Conservation (phyloP, 2,329 filamentous ascomycete genomes). For the Ceratocystis huliohia region DNA sequence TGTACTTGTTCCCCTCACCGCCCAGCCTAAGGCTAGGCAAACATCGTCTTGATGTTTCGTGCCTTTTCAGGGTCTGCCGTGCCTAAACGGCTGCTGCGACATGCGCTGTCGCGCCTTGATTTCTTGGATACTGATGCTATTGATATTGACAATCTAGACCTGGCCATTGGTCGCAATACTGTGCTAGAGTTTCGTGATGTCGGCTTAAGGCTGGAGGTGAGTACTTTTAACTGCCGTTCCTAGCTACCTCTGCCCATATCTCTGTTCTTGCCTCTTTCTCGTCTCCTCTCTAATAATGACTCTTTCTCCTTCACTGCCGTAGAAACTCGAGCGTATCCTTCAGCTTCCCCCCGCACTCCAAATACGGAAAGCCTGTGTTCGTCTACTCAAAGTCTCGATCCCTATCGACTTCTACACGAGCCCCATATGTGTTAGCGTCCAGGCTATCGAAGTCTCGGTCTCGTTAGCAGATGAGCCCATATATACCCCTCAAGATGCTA, state of each 20-base stretch:
- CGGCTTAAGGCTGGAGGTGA: slow-evolving; percentile 63
- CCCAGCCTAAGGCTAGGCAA: not conserved
- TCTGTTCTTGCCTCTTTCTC: not conserved
- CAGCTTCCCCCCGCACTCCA: slow-evolving; percentile 60
- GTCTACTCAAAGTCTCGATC: slow-evolving; percentile 66
- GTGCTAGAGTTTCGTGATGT: slow-evolving; percentile 80
- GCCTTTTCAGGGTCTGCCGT: slow-evolving; percentile 56
- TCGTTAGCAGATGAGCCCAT: slow-evolving; percentile 31
- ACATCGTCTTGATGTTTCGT: slow-evolving; percentile 44
- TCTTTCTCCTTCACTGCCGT: slow-evolving; percentile 10
- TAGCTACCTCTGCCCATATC: not conserved
- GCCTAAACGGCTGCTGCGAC: slow-evolving; percentile 79
- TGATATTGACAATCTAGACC: slow-evolving; percentile 73
- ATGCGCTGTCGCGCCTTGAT: slow-evolving; percentile 70
- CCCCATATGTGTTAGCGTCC: slow-evolving; percentile 67
- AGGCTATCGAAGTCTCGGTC: slow-evolving; percentile 63
- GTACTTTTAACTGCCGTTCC: slow-evolving; percentile 23
- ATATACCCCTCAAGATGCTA: not conserved
- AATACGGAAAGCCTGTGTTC: slow-evolving; percentile 60
- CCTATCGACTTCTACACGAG: slow-evolving; percentile 80
- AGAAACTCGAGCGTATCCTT: slow-evolving; percentile 69
- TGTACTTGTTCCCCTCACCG: not conserved
- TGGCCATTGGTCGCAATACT: slow-evolving; percentile 68
- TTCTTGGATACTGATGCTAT: slow-evolving; percentile 78
- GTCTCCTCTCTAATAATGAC: not conserved